Base-by-base conservation (phyloP, 2,329 filamentous ascomycete genomes). In the Cryphonectria nitschkei region DNA sequence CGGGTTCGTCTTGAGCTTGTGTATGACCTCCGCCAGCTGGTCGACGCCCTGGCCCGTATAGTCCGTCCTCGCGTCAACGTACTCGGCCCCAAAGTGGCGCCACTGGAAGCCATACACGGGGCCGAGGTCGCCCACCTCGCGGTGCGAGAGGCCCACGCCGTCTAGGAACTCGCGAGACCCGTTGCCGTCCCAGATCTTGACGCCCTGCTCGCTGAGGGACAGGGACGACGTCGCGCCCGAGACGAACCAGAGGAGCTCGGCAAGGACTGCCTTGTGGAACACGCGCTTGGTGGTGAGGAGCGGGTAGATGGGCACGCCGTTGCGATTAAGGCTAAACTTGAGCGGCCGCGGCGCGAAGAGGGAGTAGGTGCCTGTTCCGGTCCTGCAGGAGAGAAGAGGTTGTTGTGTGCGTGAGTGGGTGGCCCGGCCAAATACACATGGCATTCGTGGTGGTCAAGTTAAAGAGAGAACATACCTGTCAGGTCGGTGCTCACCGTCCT, bases 111-210 rank as follows among this genome's bases (percentile, higher is more conserved):
- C 96, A 79, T 99, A 99, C 0, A 98, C 95, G 41, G 96, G 96
- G 0, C 96, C 96, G 0, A 99, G 86, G 78, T 99, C 96, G 74
- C 96, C 96, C 29, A 91, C 92, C 67, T 89, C 93, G 72, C 95
- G 93, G 79, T 97, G 90, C 0, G 86, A 85, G 8, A 98, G 87
- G 0, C 95, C 95, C 1, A 96, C 88, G 73, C 86, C 90, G 83
- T 99, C 95, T 52, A 99, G 92, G 80, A 92, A 98, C 77, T 90
- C 92, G 76, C 96, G 93, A 63, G 91, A 94, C 60, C 95, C 96
- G 79, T 99, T 99, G 76, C 95, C 95, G 79, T 99, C 96, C 96
- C 96, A 99, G 80, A 99, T 99, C 82, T 97, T 97, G 77, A 99
- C 90, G 41, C 94, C 94, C 1, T 91, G 90, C 16, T 90, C 90